Evolutionary conservation across 108 stramenopile species (phyloP).

Genomic region (Fistulifera pelliculosa): DNA sequence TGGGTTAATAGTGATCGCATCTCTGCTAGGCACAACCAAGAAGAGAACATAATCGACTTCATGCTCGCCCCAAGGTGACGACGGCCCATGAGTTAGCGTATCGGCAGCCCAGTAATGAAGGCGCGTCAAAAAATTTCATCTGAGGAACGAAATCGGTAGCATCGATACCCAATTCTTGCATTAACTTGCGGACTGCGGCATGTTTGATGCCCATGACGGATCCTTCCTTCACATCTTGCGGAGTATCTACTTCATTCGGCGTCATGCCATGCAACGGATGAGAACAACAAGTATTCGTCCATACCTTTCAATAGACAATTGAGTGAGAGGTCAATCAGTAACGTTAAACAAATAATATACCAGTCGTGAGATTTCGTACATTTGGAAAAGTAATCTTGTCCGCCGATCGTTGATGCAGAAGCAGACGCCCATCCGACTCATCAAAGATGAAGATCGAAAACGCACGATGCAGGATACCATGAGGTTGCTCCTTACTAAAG

Average conservation of each 20-base stretch:
- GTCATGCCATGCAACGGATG: constrained; percentile 94
- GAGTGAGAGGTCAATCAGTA: background rate
- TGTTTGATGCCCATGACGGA: constrained; percentile 84
- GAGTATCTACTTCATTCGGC: constrained; percentile 63
- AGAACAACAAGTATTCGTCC: constrained; percentile 99
- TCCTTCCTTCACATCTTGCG: constrained; percentile 49
- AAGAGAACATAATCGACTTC: constrained; percentile 99
- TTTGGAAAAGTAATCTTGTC: constrained; percentile 98
- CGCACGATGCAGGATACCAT: constrained; percentile 91
- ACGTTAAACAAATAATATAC: background rate
- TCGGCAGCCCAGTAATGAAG: constrained; percentile 97
- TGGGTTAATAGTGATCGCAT: constrained; percentile 54
- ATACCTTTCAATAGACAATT: constrained; percentile 46
- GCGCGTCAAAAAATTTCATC: constrained; percentile 92
- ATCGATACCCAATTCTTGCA: constrained; percentile 94
- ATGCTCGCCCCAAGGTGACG: constrained; percentile 96
- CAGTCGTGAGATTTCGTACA: constrained; percentile 22
- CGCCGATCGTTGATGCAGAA: constrained; percentile 92
- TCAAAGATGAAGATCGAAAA: constrained; percentile 98
- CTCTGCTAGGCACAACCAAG: constrained; percentile 42
- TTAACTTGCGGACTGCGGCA: constrained; percentile 94
- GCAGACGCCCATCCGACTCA: constrained; percentile 63
- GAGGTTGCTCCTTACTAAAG: constrained; percentile 51
- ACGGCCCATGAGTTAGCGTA: constrained; percentile 75
- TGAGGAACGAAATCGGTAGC: constrained; percentile 37